phyloP scores from a whole-genome alignment of 2,329 filamentous ascomycete genomes.

The Nemania diffusa region DNA sequence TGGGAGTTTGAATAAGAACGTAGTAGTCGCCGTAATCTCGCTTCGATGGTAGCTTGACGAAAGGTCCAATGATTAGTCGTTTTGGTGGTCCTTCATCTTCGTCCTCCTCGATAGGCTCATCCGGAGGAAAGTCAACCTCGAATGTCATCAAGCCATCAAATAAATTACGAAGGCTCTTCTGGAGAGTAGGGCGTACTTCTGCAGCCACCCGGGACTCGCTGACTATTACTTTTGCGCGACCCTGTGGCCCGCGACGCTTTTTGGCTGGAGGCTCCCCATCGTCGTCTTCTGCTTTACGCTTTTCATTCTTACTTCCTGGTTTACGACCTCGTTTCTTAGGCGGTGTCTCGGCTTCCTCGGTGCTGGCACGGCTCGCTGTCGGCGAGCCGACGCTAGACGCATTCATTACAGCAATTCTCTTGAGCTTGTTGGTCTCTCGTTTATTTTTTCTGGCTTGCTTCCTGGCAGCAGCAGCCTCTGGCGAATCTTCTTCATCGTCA shows the following conservation, averaged over 20 bases:
- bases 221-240: slow-evolving; percentile 70
- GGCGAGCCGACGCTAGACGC: slow-evolving; percentile 74
- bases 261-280: slow-evolving; percentile 82
- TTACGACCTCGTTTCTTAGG: slow-evolving; percentile 89
- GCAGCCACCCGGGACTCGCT: slow-evolving; percentile 64
- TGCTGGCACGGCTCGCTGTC: slow-evolving; percentile 80
- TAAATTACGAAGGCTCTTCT: slow-evolving; percentile 79
- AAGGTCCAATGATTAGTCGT: slow-evolving; percentile 90
- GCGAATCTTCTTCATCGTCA: slow-evolving; percentile 93
- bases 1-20: slow-evolving; percentile 88
- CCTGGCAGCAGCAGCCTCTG: slow-evolving; percentile 90
- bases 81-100: slow-evolving; percentile 68
- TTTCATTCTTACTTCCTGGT: slow-evolving; percentile 76
- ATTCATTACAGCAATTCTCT: slow-evolving; percentile 56
- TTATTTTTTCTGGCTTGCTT: slow-evolving; percentile 88
- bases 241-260: slow-evolving; percentile 78
- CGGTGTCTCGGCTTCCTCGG: slow-evolving; percentile 79
- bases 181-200: slow-evolving; percentile 79
- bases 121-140: slow-evolving; percentile 77
- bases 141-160: slow-evolving; percentile 85
- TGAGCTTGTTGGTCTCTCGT: slow-evolving; percentile 79
- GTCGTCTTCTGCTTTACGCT: slow-evolving; percentile 86
- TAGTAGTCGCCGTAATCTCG: slow-evolving; percentile 96
- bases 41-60: slow-evolving; percentile 90
- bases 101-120: slow-evolving; percentile 61